phyloP scores from a whole-genome alignment of 495 filamentous ascomycete genomes.

The Parmelia sp. region DNA sequence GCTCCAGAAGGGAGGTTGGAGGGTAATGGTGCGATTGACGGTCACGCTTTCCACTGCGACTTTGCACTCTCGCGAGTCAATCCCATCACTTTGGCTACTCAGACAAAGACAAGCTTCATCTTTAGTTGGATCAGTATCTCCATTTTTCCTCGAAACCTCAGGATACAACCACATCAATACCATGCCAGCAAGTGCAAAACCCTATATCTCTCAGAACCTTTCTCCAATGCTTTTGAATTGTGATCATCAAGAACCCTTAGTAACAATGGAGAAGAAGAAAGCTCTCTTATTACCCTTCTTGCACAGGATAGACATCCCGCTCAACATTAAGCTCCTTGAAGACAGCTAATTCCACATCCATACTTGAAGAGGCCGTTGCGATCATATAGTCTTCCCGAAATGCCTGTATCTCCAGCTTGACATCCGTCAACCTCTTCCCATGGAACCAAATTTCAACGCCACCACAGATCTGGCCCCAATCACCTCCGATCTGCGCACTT shows the following conservation, averaged over 20 bases:
- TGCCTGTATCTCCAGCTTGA: slow-evolving; percentile 54
- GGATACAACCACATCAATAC: not conserved
- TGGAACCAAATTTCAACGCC: slow-evolving; percentile 49
- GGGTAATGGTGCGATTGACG: not conserved
- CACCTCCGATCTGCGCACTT: not conserved
- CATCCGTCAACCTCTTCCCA: slow-evolving; percentile 43
- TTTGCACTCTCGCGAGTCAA: not conserved
- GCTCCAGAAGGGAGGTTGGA: not conserved
- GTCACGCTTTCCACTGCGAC: not conserved
- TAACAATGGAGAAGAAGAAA: too few relatives aligned
- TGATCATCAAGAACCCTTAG: too few relatives aligned
- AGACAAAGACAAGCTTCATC: not conserved
- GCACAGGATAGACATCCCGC: slow-evolving; percentile 25
- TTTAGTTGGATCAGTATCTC: not conserved
- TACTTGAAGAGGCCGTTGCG: slow-evolving; percentile 42
- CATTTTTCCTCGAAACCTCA: not conserved
- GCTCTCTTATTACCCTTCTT: not conserved
- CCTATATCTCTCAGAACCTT: not conserved
- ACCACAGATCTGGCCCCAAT: slow-evolving; percentile 47
- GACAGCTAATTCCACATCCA: not conserved
- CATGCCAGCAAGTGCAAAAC: not conserved
- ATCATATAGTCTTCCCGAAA: slow-evolving; percentile 59
- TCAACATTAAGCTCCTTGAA: slow-evolving; percentile 28
- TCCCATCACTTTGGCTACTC: not conserved
- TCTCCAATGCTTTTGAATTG: too few relatives aligned